These are phyloP conservation scores for Haematococcus lacustris DNA, from an alignment of 139 green algal species.

Conservation along the genomic window DNA sequence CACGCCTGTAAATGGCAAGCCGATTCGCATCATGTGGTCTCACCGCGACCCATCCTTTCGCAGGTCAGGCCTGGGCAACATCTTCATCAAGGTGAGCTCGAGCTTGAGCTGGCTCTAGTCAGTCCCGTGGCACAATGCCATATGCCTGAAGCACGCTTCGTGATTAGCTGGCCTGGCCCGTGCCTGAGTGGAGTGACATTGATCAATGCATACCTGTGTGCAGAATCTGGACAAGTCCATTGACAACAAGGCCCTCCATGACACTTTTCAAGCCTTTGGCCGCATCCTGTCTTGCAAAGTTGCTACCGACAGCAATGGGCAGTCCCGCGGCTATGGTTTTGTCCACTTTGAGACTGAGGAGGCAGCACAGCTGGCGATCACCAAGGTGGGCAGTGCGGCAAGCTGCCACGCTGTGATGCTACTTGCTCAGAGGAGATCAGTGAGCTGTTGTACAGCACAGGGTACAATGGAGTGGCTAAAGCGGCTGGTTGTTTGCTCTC, in stretches of 20 bases:
- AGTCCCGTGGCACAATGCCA: no score
- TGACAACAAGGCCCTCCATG: constrained; percentile 88
- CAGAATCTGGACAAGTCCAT: constrained; percentile 88
- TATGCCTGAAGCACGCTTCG: no score
- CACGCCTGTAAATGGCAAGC: constrained; percentile 68
- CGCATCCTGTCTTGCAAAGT: constrained; percentile 81
- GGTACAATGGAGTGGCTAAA: no score
- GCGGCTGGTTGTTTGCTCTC: no score
- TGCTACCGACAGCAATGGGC: constrained; percentile 41
- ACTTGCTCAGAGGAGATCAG: no score
- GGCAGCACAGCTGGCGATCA: constrained; percentile 67
- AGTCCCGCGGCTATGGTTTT: constrained; percentile 86
- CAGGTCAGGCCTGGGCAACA: constrained; percentile 80
- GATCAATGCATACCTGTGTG: no score
- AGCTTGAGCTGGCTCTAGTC: no score
- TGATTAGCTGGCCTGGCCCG: no score
- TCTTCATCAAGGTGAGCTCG: constrained; percentile 86
- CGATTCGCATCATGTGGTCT: constrained; percentile 94
- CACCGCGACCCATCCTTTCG: constrained; percentile 70
- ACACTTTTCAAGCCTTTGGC: constrained; percentile 88
- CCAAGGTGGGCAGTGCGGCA: constrained; percentile 75
- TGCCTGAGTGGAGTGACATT: no score
- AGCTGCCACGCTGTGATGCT: no score
- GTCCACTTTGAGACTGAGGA: constrained; percentile 87
- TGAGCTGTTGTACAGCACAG: no score